Conservation (phyloP, 1,139 yeast species). For the Debaryomycetaceae sp. region DNA sequence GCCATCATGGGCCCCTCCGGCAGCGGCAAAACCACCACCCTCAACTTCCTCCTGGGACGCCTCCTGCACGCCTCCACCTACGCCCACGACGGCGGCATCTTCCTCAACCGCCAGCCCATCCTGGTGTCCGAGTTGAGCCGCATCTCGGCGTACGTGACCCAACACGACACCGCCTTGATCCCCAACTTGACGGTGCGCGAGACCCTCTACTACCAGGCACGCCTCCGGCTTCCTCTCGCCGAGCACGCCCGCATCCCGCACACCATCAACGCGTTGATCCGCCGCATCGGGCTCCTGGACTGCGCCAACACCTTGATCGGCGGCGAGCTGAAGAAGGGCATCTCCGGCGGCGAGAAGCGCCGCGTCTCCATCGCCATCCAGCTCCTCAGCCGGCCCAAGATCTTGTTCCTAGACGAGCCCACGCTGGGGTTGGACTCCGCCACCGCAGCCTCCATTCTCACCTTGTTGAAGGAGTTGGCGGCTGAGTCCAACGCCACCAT, state of each 20-base stretch:
- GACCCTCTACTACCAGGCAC: slow-evolving; percentile 69
- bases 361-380: slow-evolving; percentile 82
- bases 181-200: slow-evolving; percentile 74
- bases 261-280: slow-evolving; percentile 50
- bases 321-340: slow-evolving; percentile 65
- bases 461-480: slow-evolving; percentile 55
- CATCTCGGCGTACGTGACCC: slow-evolving; percentile 70
- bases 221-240: slow-evolving; percentile 48
- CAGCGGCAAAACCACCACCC: slow-evolving; percentile 74
- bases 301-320: slow-evolving; percentile 80
- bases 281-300: slow-evolving; percentile 67
- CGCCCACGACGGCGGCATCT: slow-evolving; percentile 20
- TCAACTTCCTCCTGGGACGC: slow-evolving; percentile 65
- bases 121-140: slow-evolving; percentile 41
- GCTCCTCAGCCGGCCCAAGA: slow-evolving; percentile 64
- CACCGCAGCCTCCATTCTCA: slow-evolving; percentile 67
- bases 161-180: slow-evolving; percentile 69
- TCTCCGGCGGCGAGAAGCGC: slow-evolving; percentile 84
- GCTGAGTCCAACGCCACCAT: slow-evolving; percentile 60
- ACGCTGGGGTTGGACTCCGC: slow-evolving; percentile 85
- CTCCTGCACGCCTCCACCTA: slow-evolving; percentile 33
- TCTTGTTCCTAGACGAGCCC: slow-evolving; percentile 78
- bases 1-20: slow-evolving; percentile 92
- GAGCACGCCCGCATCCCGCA: slow-evolving; percentile 27
- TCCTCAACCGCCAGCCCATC: slow-evolving; percentile 27